Evolutionary conservation across 148 eudicot genomes (phyloP), one percentile per base, ranked within the genome.

Genomic region (Amaranthus palmeri): DNA sequence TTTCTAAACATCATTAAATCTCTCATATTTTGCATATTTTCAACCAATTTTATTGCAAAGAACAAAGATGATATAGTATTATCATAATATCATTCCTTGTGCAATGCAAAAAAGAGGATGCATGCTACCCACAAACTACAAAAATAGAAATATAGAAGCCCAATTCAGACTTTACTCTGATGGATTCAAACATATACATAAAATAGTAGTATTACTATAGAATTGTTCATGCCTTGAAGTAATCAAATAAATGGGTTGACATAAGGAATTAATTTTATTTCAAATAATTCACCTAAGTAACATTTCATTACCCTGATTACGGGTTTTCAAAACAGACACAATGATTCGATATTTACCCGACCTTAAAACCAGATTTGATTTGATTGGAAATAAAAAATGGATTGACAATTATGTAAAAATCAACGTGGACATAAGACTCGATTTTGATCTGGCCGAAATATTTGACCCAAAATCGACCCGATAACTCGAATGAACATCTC

Each of bases 221-320:
- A 45, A 17, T 67, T 51, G 54, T 18, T 53, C 55, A 15, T 68
- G 70, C 60, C 52, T 74, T 64, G 81, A 78, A 74, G 43, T 47
- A 61, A 69, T 78, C 81, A 78, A 73, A 56, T 56, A 78, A 73
- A 56, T 56, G 50, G n/a, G 18, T 25, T 47, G 61, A 74, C 66
- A 57, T 44, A 25, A 67, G 3, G 0, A 66, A 67, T 2, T 67
- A 40, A 8, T 65, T 25, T 25, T 25, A 25, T 25, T 25, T 25
- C 36, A 25, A 25, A 25, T 25, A 25, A 25, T 2, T 25, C 36
- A 25, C 1, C 36, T 25, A 25, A 25, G 36, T 25, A 25, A 25
- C 36, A 25, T 25, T 25, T 25, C 36, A 25, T 25, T 25, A 25
- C 36, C 36, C 0, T 25, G 0, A 25, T 25, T 25, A 25, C 36